Conservation (phyloP, 116 monocot species). For the Papilionanthe hybrid region DNA sequence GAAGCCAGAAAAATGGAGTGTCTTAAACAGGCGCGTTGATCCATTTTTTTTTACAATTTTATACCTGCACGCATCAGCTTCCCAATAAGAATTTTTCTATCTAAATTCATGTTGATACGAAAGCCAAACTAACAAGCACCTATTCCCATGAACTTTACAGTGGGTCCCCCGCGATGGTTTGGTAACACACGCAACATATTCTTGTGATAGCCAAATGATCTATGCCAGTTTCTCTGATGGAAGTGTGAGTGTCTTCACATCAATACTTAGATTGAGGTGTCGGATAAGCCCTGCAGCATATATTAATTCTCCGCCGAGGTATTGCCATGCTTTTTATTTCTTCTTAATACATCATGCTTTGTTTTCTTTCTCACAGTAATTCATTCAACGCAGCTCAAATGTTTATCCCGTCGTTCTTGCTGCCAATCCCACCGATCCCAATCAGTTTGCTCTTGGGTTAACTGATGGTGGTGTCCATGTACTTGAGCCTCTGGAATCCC, state of each 20-base stretch:
- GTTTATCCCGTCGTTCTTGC: constrained; percentile 45
- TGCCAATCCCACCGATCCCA: constrained; percentile 48
- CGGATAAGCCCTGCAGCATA: constrained; percentile 33
- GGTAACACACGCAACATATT: constrained; percentile 38
- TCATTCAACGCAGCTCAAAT: constrained; percentile 13
- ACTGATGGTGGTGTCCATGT: constrained; percentile 49
- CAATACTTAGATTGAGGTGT: constrained; percentile 26
- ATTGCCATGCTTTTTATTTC: background rate
- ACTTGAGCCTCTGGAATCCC: constrained; percentile 51
- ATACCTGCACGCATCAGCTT: background rate
- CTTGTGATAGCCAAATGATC: constrained; percentile 39
- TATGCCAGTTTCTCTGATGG: constrained; percentile 36
- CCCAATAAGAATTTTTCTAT: background rate
- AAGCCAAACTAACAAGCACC: background rate
- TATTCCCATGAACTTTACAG: constrained; percentile 6
- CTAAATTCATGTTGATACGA: no score
- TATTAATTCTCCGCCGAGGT: constrained; percentile 22
- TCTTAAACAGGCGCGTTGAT: constrained; percentile 29
- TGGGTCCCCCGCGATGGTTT: constrained; percentile 22
- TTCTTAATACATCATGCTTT: background rate
- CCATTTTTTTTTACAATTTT: background rate
- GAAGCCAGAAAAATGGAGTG: constrained; percentile 40
- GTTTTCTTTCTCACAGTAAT: background rate
- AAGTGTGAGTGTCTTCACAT: constrained; percentile 24
- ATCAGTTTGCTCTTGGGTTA: constrained; percentile 57